Base-by-base conservation (phyloP, 129 eudicot species). In the Ambrosia artemisiifolia region DNA sequence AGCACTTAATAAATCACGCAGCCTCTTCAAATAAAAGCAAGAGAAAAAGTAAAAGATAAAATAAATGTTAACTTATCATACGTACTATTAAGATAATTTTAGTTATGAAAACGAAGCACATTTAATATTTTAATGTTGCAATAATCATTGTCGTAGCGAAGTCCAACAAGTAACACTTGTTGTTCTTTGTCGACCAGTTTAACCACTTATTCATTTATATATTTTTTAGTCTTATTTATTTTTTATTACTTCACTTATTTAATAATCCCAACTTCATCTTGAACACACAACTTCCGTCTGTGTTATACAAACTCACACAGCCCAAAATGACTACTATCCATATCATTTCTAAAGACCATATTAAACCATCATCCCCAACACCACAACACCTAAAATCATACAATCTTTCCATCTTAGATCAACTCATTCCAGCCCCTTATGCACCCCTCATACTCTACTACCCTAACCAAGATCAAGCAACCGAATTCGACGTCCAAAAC, bases 281-380 rank as follows among this genome's bases (percentile, higher is more conserved):
- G 0, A 11, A 47, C 68, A 59, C 11, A 63, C 8, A 49, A 44
- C 43, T 48, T 18, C 13, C 19, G 30, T 2, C 38, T 64, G 70
- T 46, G 48, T 2, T 13, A 9, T 5, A 51, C 9, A 32, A 53
- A 67, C 46, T 60, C 44, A 49, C 17, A 3, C 60, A 6, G 0
- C 28, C 50, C 3, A 55, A 4, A 43, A 82, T 48, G 68, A 69
- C 70, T 71, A 81, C 44, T n/a, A 85, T 85, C 30, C 42, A 83
- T 17, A 73, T 85, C 55, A 75, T 87, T 49, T 91, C 91, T 3
- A 64, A 24, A 43, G 91, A 85, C 32, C 38, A 30, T 75, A 85
- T 91, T 30, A 87, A 85, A 70, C 91, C 97, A 60, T 87, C 89
- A 7, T 79, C 81, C 50, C 87, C 91, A 60, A 91, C 97, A 65